Evolutionary conservation across 78 protist genomes (phyloP).

Genomic region (Guillardia theta): DNA sequence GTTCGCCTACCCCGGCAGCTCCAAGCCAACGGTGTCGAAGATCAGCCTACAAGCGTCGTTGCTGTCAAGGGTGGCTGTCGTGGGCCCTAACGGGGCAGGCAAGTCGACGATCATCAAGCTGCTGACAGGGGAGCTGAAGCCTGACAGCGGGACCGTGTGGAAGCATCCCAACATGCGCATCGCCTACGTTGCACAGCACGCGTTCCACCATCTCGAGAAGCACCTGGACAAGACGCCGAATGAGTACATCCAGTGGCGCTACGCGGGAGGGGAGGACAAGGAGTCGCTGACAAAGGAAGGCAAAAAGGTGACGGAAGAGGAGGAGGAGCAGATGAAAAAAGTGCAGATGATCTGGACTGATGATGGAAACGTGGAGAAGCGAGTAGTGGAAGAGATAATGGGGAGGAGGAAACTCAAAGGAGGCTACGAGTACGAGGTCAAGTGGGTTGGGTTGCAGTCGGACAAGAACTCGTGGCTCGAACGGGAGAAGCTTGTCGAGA

Average conservation of each 20-base stretch:
- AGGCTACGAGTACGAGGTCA: constrained; percentile 9
- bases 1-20: neutral
- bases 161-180: constrained; percentile 42
- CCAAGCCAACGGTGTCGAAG: neutral
- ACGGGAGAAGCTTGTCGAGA: neutral
- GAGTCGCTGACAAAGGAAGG: constrained; percentile 60
- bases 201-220: constrained; percentile 46
- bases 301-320: constrained; percentile 42
- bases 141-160: neutral
- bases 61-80: neutral
- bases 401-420: neutral
- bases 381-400: neutral
- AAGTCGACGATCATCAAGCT: neutral
- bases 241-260: constrained; percentile 75
- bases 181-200: constrained; percentile 49
- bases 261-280: constrained; percentile 57
- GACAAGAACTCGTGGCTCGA: neutral
- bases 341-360: neutral
- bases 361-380: neutral
- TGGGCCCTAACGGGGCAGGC: constrained; percentile 19
- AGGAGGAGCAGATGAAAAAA: neutral
- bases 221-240: constrained; percentile 46
- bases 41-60: neutral
- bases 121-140: neutral
- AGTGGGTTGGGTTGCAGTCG: neutral